Conservation (phyloP, 2,329 filamentous ascomycete genomes). For the Orbilia javanica region DNA sequence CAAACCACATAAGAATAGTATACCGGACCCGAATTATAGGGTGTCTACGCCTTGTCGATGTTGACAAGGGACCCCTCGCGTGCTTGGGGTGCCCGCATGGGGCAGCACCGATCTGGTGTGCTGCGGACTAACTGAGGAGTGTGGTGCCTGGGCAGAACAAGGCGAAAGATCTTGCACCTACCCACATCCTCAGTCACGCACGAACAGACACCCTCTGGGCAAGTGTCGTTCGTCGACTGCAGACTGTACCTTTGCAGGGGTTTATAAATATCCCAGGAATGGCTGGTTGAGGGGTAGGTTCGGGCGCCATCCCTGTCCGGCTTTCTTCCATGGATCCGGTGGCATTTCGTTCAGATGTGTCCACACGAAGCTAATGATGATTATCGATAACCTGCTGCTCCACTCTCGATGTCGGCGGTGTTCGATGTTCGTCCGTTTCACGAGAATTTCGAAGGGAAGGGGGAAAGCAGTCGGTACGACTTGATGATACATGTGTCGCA, state of each 20-base stretch:
- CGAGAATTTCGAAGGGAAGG: constrained; percentile 5
- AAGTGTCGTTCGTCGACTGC: constrained; percentile 4
- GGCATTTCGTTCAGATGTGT: constrained; percentile 14
- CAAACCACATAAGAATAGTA: constrained; percentile 52
- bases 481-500: constrained; percentile 34
- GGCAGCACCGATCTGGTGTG: constrained; percentile 35
- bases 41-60: constrained; percentile 56
- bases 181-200: not conserved
- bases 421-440: constrained; percentile 42
- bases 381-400: constrained; percentile 49
- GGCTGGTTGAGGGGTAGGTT: constrained; percentile 40
- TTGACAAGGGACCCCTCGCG: constrained; percentile 25
- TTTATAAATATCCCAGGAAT: constrained; percentile 59
- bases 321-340: constrained; percentile 26
- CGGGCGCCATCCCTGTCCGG: constrained; percentile 34
- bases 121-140: constrained; percentile 13
- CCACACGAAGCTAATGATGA: constrained; percentile 16
- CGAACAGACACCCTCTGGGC: constrained; percentile 12
- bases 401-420: constrained; percentile 39
- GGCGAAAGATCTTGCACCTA: constrained; percentile 41
- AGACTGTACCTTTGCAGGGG: constrained; percentile 34
- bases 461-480: constrained; percentile 23
- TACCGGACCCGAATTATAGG: constrained; percentile 48
- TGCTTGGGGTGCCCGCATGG: constrained; percentile 39
- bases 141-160: constrained; percentile 49